Evolutionary conservation across 164 flowering plant genomes (phyloP).

Genomic region (Nymphaea thermarum): DNA sequence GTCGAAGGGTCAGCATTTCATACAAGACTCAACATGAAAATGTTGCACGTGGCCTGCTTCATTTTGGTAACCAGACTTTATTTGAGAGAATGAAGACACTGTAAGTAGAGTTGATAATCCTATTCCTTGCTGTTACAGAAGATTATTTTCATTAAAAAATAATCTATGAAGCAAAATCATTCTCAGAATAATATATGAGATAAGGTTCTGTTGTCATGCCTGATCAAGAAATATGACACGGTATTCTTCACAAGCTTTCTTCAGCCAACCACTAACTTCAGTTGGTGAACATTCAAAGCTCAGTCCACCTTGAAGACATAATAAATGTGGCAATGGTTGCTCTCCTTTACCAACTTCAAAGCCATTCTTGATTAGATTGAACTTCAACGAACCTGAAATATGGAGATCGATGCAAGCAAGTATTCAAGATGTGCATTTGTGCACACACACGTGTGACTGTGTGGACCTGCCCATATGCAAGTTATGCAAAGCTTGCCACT

Average conservation of each 20-base stretch:
- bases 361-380: neutral
- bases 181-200: neutral
- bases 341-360: conserved; percentile 86
- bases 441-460: too few species aligned
- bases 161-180: neutral
- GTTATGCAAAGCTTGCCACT: too few species aligned
- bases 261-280: conserved; percentile 89
- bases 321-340: conserved; percentile 50
- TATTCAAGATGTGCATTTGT: too few species aligned
- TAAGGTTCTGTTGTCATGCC: conserved; percentile 27
- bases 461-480: too few species aligned
- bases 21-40: conserved; percentile 91
- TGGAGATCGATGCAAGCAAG: too few species aligned
- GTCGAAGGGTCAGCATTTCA: conserved; percentile 94
- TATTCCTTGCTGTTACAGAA: conserved; percentile 74
- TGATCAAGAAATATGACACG: conserved; percentile 86
- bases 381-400: too few species aligned
- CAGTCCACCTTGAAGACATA: conserved; percentile 92
- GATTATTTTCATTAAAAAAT: too few species aligned
- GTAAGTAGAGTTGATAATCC: conserved; percentile 90
- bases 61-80: conserved; percentile 40
- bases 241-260: conserved; percentile 74
- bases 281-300: conserved; percentile 88
- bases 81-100: conserved; percentile 64
- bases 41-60: conserved; percentile 59